These are phyloP conservation scores for Rubia yunnanensis DNA, from an alignment of 257 asterid species.

Conservation along the genomic window DNA sequence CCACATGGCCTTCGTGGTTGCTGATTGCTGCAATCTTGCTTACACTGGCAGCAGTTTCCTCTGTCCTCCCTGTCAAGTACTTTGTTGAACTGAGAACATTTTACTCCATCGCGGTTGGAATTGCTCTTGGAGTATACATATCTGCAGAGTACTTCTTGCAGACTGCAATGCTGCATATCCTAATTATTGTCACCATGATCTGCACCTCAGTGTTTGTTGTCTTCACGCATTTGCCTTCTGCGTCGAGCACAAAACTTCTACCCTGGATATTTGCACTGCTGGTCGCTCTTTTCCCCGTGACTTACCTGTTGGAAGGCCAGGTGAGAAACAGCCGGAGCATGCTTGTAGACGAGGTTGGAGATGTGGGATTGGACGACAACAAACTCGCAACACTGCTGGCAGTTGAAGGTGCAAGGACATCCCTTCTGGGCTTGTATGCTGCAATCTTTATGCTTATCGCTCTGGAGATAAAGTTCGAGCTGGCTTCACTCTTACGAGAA, in stretches of 20 bases:
- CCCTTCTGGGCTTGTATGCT: slow-evolving; percentile 90
- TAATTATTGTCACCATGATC: slow-evolving; percentile 87
- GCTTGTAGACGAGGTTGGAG: slow-evolving; percentile 48
- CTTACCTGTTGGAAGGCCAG: slow-evolving; percentile 91
- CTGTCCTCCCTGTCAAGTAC: slow-evolving; percentile 77
- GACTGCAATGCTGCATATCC: slow-evolving; percentile 73
- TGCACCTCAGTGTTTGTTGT: slow-evolving; percentile 80
- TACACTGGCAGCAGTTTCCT: slow-evolving; percentile 88
- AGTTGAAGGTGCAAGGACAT: slow-evolving; percentile 92
- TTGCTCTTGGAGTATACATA: slow-evolving; percentile 81
- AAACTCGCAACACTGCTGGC: slow-evolving; percentile 72
- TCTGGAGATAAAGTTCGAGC: slow-evolving; percentile 93
- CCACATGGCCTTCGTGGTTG: slow-evolving; percentile 99
- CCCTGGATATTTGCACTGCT: slow-evolving; percentile 96
- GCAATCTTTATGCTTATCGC: slow-evolving; percentile 94
- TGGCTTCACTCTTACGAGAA: slow-evolving; percentile 78
- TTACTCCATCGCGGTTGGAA: slow-evolving; percentile 75
- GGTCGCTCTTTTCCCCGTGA: slow-evolving; percentile 97
- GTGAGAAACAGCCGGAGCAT: slow-evolving; percentile 58
- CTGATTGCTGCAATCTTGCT: slow-evolving; percentile 78
- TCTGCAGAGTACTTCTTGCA: slow-evolving; percentile 94
- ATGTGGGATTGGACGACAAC: slow-evolving; percentile 61
- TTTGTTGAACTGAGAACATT: slow-evolving; percentile 74
- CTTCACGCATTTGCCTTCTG: slow-evolving; percentile 93
- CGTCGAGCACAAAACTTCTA: slow-evolving; percentile 84